A percentile compares a stretch with the other conserved stretches of the same genome.
Evolutionary conservation across 1,284 basidiomycete genomes (phyloP).

Genomic region (Apiotrichum gracile): DNA sequence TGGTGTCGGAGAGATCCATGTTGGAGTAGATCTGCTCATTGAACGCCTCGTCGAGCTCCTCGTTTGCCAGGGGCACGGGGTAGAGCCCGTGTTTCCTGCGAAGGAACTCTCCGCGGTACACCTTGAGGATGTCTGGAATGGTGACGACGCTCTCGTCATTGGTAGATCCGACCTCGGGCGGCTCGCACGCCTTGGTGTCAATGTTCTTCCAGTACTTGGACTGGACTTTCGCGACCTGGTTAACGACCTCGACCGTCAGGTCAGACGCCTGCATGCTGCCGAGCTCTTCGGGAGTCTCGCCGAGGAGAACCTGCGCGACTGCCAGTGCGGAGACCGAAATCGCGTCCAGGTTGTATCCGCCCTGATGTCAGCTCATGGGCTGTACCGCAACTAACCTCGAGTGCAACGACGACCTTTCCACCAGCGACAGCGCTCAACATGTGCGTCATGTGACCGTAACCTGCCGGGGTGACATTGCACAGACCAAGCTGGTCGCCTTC

Average conservation of each 20-base stretch:
- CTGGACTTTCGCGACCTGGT: slow-evolving; percentile 77
- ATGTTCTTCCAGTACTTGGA: slow-evolving; percentile 86
- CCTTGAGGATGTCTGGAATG: slow-evolving; percentile 67
- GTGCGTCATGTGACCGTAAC: slow-evolving; percentile 98
- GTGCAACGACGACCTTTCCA: slow-evolving; percentile 82
- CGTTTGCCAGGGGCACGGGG: slow-evolving; percentile 67
- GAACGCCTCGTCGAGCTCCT: slow-evolving; percentile 63
- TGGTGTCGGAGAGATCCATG: slow-evolving; percentile 48
- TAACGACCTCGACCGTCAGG: slow-evolving; percentile 76
- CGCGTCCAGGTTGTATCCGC: slow-evolving; percentile 90
- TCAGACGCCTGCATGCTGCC: slow-evolving; percentile 65
- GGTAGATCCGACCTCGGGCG: slow-evolving; percentile 49
- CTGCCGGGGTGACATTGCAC: slow-evolving; percentile 84
- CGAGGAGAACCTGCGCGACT: slow-evolving; percentile 76
- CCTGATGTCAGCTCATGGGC: slow-evolving; percentile 51
- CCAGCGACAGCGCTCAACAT: slow-evolving; percentile 85
- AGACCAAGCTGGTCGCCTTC: slow-evolving; percentile 84
- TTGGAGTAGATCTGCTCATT: slow-evolving; percentile 74
- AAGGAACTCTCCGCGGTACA: slow-evolving; percentile 72
- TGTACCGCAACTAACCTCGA: slow-evolving; percentile 61
- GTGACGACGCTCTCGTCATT: slow-evolving; percentile 18
- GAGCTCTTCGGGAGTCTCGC: slow-evolving; percentile 72
- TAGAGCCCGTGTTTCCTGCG: slow-evolving; percentile 67
- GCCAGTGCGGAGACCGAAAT: slow-evolving; percentile 81
- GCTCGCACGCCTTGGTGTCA: slow-evolving; percentile 69